These are phyloP conservation scores for Hortaea werneckii DNA, from an alignment of 2,329 filamentous ascomycete species.

Conservation along the genomic window DNA sequence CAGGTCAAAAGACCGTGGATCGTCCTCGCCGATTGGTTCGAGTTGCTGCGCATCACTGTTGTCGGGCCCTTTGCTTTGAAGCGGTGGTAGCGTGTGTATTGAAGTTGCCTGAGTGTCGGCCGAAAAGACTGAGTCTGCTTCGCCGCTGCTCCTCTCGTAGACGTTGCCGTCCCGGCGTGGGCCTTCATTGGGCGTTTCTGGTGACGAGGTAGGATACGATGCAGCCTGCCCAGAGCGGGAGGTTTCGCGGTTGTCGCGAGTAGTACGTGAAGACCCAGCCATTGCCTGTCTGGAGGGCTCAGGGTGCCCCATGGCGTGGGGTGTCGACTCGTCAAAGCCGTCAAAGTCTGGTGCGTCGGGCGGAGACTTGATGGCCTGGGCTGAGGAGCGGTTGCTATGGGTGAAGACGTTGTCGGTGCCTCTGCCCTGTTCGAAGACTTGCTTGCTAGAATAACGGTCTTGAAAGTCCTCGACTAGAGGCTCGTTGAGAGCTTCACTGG, in stretches of 20 bases:
- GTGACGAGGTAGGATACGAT: background rate
- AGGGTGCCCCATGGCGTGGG: slow-evolving; percentile 3
- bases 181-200: background rate
- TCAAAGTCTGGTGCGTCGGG: slow-evolving; percentile 14
- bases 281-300: slow-evolving; percentile 11
- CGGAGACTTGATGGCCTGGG: slow-evolving; percentile 6
- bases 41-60: slow-evolving; percentile 31
- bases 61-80: slow-evolving; percentile 37
- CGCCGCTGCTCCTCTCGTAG: slow-evolving; percentile 20
- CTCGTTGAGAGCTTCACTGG: slow-evolving; percentile 10
- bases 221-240: background rate
- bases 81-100: slow-evolving; percentile 26
- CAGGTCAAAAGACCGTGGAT: slow-evolving; percentile 45
- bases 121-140: slow-evolving; percentile 24
- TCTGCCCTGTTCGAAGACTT: background rate
- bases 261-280: slow-evolving; percentile 15
- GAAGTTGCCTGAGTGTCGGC: slow-evolving; percentile 28
- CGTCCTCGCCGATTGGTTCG: slow-evolving; percentile 42
- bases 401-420: background rate
- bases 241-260: slow-evolving; percentile 1
- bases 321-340: slow-evolving; percentile 13
- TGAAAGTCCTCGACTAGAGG: slow-evolving; percentile 19
- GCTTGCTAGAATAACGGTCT: slow-evolving; percentile 7
- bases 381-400: slow-evolving; percentile 1
- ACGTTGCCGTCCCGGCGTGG: background rate